These are phyloP conservation scores for Torrubiellomyces zombiae DNA, from an alignment of 2,329 filamentous ascomycete species.

Conservation along the genomic window DNA sequence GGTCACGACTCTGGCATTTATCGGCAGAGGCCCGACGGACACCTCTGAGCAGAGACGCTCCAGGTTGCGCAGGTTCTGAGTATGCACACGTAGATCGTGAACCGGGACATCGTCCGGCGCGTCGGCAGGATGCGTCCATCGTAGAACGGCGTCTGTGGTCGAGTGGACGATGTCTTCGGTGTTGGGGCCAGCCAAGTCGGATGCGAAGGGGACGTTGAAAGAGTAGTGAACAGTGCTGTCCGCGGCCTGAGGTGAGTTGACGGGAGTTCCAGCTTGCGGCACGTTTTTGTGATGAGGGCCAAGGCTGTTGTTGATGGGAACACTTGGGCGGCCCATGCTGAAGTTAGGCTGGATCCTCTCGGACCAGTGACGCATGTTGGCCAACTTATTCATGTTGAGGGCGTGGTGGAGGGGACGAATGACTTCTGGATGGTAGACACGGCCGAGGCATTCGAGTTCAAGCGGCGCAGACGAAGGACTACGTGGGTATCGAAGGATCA, in stretches of 20 bases:
- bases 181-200: constrained; percentile 80
- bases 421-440: too few relatives aligned
- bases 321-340: constrained; percentile 44
- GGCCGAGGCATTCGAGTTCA: constrained; percentile 6
- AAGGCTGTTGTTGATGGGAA: constrained; percentile 36
- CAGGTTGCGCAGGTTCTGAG: constrained; percentile 67
- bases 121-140: constrained; percentile 86
- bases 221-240: constrained; percentile 77
- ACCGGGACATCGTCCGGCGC: constrained; percentile 71
- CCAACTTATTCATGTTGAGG: constrained; percentile 52
- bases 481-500: constrained; percentile 9
- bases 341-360: constrained; percentile 54
- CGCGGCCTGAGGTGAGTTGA: constrained; percentile 52
- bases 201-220: constrained; percentile 94
- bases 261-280: constrained; percentile 33
- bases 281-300: constrained; percentile 41
- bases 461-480: constrained; percentile 12
- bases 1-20: constrained; percentile 72
- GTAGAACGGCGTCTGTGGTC: constrained; percentile 68
- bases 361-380: constrained; percentile 57
- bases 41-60: constrained; percentile 69
- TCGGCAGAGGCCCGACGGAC: constrained; percentile 50
- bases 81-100: constrained; percentile 83
- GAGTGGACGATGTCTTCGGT: constrained; percentile 90
- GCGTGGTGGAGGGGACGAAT: too few relatives aligned